These are phyloP conservation scores for Cordyceps tenuipes DNA, from an alignment of 2,329 filamentous ascomycete species.

Conservation along the genomic window DNA sequence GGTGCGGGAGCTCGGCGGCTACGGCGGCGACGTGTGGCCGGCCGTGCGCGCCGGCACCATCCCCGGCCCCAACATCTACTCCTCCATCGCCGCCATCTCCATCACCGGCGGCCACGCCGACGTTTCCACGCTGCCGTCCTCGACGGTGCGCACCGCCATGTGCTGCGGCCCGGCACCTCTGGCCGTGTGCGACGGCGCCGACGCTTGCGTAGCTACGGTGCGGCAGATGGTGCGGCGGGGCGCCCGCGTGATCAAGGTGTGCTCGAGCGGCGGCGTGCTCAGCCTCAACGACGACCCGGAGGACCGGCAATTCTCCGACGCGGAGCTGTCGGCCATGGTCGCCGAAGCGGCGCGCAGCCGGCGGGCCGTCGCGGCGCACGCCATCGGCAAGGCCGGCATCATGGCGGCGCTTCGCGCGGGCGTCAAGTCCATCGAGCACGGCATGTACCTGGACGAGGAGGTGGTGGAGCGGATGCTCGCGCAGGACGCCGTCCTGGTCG, in stretches of 20 bases:
- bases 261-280: conserved; percentile 35
- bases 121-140: conserved; percentile 28
- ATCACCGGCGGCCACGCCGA: conserved; percentile 42
- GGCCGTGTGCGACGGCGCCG: conserved; percentile 35
- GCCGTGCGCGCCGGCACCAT: conserved; percentile 34
- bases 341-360: conserved; percentile 32
- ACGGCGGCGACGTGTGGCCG: conserved; percentile 31
- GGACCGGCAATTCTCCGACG: conserved; percentile 35
- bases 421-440: conserved; percentile 39
- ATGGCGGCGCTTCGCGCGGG: conserved; percentile 35
- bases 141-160: conserved; percentile 24
- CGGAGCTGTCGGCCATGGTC: conserved; percentile 35
- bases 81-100: conserved; percentile 31
- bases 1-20: conserved; percentile 38
- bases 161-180: conserved; percentile 23
- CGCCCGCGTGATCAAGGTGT: conserved; percentile 40
- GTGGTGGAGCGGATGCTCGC: conserved; percentile 34
- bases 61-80: conserved; percentile 38
- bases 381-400: conserved; percentile 39
- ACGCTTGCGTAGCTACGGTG: conserved; percentile 35
- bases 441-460: conserved; percentile 38
- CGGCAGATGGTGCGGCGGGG: conserved; percentile 36
- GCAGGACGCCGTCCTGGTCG: conserved; percentile 34
- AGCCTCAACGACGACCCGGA: conserved; percentile 34
- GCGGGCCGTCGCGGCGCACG: conserved; percentile 34